phyloP scores from a whole-genome alignment of 2,329 filamentous ascomycete species.

The Scedosporium apiospermum region DNA sequence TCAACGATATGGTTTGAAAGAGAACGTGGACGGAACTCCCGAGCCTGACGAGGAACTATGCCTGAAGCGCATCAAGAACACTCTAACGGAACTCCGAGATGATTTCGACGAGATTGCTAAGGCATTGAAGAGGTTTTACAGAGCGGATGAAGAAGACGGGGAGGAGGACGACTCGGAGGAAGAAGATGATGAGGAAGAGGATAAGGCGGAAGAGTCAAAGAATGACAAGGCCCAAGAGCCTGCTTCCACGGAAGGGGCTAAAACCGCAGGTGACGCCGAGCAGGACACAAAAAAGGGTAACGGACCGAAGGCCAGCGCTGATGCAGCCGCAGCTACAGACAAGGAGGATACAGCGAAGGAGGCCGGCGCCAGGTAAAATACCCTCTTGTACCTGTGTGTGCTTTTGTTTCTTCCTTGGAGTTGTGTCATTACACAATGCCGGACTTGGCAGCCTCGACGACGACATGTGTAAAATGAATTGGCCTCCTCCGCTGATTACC shows the following conservation, averaged over 20 bases:
- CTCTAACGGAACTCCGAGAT: conserved; percentile 60
- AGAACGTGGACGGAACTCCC: conserved; percentile 64
- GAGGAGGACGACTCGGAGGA: conserved; percentile 7
- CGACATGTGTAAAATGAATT: background rate
- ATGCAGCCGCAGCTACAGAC: background rate
- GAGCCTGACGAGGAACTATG: conserved; percentile 60
- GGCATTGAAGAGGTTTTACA: conserved; percentile 59
- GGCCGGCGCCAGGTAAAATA: background rate
- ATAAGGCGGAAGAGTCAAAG: conserved; percentile 4
- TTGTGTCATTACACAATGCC: background rate
- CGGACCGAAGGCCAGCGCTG: background rate
- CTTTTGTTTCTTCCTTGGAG: no score
- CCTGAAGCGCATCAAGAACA: conserved; percentile 59
- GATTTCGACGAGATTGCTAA: conserved; percentile 69
- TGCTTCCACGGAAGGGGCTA: background rate
- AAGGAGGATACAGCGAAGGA: background rate
- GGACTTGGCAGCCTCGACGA: background rate
- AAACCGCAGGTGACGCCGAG: background rate
- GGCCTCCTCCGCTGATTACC: background rate
- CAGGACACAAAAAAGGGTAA: background rate
- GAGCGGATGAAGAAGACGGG: conserved; percentile 3
- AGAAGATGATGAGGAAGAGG: conserved; percentile 5
- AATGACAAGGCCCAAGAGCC: background rate
- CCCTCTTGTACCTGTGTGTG: background rate
- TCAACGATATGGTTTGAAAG: conserved; percentile 78